Conservation (phyloP, 1,139 yeast species). For the Lodderomyces metapsilosis region DNA sequence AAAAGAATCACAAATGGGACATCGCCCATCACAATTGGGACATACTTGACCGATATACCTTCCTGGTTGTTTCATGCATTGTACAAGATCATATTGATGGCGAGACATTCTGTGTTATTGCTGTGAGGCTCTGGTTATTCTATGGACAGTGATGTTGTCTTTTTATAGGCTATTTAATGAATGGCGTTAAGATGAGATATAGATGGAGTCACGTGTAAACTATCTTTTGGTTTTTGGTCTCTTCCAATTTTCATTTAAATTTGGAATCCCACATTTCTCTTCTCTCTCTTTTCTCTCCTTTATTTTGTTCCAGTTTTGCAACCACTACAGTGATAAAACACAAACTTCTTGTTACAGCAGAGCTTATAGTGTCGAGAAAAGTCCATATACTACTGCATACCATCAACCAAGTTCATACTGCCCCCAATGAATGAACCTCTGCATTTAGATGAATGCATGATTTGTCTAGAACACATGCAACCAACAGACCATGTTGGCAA, state of each 20-base stretch:
- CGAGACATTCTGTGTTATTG: constrained; percentile 78
- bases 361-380: too few relatives aligned
- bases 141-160: too few relatives aligned
- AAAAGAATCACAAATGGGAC: constrained; percentile 87
- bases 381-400: not conserved
- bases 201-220: not conserved
- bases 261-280: too few relatives aligned
- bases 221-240: not conserved
- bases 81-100: constrained; percentile 82
- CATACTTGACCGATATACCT: constrained; percentile 68
- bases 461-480: constrained; percentile 45
- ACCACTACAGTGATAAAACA: too few relatives aligned
- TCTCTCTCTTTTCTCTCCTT: not conserved
- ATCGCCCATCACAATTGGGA: constrained; percentile 84
- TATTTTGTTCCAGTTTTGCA: not conserved
- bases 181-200: not conserved
- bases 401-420: not conserved
- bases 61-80: constrained; percentile 89
- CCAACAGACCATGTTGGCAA: constrained; percentile 27
- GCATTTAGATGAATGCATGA: constrained; percentile 37
- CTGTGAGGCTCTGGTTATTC: too few relatives aligned
- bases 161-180: not conserved
- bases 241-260: too few relatives aligned
- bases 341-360: too few relatives aligned
- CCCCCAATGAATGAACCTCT: not conserved